These are phyloP conservation scores for Endocalyx cinctus DNA, from an alignment of 2,329 filamentous ascomycete genomes.

Conservation along the genomic window DNA sequence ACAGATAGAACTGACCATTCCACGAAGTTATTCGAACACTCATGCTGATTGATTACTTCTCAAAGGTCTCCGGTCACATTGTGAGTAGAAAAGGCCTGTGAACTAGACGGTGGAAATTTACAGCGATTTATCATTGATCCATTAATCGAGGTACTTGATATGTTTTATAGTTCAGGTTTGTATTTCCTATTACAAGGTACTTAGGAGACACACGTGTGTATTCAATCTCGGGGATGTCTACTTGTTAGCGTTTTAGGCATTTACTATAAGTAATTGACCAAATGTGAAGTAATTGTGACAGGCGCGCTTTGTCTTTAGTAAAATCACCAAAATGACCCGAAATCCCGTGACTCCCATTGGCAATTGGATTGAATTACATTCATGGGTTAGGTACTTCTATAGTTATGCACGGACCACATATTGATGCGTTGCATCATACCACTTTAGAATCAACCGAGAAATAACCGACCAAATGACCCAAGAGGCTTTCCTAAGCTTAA, in stretches of 20 bases:
- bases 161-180: no score
- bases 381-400: no score
- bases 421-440: conserved; percentile 6
- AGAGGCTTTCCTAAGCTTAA: no score
- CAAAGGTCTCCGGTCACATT: no score
- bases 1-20: conserved; percentile 58
- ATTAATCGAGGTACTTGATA: no score
- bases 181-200: no score
- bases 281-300: neutral
- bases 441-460: conserved; percentile 14
- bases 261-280: neutral
- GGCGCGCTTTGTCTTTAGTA: conserved; percentile 14
- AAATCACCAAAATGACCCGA: conserved; percentile 25
- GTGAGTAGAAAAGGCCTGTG: no score
- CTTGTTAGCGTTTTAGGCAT: neutral
- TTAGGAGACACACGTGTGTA: no score
- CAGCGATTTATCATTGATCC: no score
- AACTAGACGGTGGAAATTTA: no score
- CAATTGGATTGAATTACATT: no score
- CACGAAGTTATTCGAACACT: conserved; percentile 77
- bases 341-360: conserved; percentile 20
- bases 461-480: conserved; percentile 18
- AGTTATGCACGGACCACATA: conserved; percentile 7
- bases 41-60: conserved; percentile 47
- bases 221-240: no score